Evolutionary conservation across 768 basidiomycete species (phyloP).

Genomic region (Trametes sanguinea): DNA sequence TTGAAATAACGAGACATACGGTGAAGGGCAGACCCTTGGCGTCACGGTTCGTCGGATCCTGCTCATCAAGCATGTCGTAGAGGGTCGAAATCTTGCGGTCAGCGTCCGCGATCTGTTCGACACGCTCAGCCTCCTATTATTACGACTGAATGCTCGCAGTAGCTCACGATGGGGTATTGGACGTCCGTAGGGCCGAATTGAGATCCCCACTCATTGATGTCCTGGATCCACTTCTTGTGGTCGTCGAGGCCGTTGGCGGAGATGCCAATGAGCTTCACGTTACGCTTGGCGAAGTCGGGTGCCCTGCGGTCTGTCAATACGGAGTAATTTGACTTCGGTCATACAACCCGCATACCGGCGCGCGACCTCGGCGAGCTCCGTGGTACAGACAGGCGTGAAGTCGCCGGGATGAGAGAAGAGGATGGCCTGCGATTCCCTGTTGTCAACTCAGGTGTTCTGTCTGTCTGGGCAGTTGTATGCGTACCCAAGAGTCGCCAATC

Average conservation of each 20-base stretch:
- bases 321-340: not conserved
- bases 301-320: conserved; percentile 38
- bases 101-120: conserved; percentile 80
- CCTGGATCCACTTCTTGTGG: conserved; percentile 87
- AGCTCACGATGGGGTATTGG: conserved; percentile 86
- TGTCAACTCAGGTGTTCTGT: not conserved
- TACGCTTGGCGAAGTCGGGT: conserved; percentile 81
- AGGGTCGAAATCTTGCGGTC: conserved; percentile 82
- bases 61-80: conserved; percentile 96
- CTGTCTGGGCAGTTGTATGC: conserved; percentile 21
- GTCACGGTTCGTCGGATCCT: conserved; percentile 89
- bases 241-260: conserved; percentile 87
- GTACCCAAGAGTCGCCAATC: conserved; percentile 86
- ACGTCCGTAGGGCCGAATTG: conserved; percentile 72
- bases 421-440: conserved; percentile 53
- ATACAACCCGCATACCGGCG: conserved; percentile 43
- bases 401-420: conserved; percentile 96
- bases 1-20: conserved; percentile 36
- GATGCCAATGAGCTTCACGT: conserved; percentile 92
- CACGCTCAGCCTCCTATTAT: not conserved
- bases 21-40: conserved; percentile 93
- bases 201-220: conserved; percentile 81
- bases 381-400: conserved; percentile 94
- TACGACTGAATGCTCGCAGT: not conserved
- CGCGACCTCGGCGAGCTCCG: conserved; percentile 95